Conservation (phyloP, 2,329 filamentous ascomycete species). For the Verticillium longisporum region DNA sequence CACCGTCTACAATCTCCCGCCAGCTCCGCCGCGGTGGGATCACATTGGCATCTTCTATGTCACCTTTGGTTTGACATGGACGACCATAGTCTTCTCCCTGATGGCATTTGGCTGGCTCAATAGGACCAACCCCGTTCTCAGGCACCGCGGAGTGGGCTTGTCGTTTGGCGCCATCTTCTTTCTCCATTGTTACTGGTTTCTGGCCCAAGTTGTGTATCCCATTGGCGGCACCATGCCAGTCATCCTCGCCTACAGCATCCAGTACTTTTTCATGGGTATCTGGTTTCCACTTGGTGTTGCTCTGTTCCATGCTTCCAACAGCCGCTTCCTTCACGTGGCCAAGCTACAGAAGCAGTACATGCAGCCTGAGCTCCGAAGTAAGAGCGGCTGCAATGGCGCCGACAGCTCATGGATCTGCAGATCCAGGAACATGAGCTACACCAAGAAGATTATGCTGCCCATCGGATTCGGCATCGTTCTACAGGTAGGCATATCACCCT, state of each 20-base stretch:
- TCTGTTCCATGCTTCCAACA: constrained; percentile 58
- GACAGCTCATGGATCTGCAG: constrained; percentile 23
- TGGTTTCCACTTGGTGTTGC: constrained; percentile 60
- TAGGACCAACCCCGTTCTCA: constrained; percentile 25
- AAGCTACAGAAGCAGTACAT: constrained; percentile 15
- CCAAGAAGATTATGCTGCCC: constrained; percentile 32
- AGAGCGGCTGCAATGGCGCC: constrained; percentile 18
- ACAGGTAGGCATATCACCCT: constrained; percentile 30
- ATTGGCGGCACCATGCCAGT: constrained; percentile 32
- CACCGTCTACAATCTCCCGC: constrained; percentile 22
- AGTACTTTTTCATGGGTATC: constrained; percentile 61
- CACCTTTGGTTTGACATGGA: constrained; percentile 18
- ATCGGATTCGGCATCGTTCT: constrained; percentile 40
- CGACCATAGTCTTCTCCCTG: constrained; percentile 21
- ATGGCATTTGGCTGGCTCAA: constrained; percentile 25
- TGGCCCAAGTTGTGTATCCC: constrained; percentile 34
- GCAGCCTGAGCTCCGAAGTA: constrained; percentile 8
- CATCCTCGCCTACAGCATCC: constrained; percentile 35
- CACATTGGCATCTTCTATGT: constrained; percentile 21
- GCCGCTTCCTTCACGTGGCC: constrained; percentile 34
- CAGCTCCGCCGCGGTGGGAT: constrained; percentile 18
- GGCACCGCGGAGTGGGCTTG: constrained; percentile 31
- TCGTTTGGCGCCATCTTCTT: constrained; percentile 31
- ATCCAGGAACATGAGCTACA: constrained; percentile 27
- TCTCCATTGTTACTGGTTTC: constrained; percentile 30